Conservation (phyloP, 306 rosid species). For the Arachis stenosperma region DNA sequence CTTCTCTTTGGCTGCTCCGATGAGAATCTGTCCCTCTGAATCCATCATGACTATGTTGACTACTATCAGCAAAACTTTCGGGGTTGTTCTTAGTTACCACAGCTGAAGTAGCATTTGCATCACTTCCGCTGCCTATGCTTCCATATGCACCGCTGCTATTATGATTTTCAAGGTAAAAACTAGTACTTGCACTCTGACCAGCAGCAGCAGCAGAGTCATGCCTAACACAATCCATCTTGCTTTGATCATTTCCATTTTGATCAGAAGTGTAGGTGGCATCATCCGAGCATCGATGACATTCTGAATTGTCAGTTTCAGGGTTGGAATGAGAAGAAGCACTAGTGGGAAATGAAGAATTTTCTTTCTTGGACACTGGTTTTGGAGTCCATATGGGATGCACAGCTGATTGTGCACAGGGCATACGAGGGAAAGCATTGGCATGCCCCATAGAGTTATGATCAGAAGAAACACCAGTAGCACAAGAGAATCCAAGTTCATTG, state of each 20-base stretch:
- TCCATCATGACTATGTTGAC: conserved; percentile 43
- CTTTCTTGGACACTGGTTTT: conserved; percentile 45
- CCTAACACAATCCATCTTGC: conserved; percentile 35
- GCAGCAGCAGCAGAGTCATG: conserved; percentile 49
- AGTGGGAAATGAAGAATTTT: conserved; percentile 50
- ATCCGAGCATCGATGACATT: conserved; percentile 42
- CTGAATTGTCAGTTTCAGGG: conserved; percentile 47
- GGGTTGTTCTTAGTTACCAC: conserved; percentile 40
- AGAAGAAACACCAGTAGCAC: conserved; percentile 41
- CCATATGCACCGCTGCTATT: conserved; percentile 37
- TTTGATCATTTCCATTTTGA: conserved; percentile 38
- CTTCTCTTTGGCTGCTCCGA: conserved; percentile 70
- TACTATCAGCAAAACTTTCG: conserved; percentile 41
- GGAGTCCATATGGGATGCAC: conserved; percentile 41
- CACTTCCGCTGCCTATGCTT: conserved; percentile 50
- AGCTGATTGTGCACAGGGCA: conserved; percentile 41
- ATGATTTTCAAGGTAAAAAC: conserved; percentile 49
- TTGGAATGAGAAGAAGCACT: conserved; percentile 42
- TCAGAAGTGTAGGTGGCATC: conserved; percentile 41
- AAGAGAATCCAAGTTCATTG: conserved; percentile 42
- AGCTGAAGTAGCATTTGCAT: conserved; percentile 48
- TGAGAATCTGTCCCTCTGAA: conserved; percentile 47
- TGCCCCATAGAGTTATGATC: conserved; percentile 39
- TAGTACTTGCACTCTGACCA: conserved; percentile 44
- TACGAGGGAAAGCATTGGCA: conserved; percentile 48